phyloP scores from a whole-genome alignment of 371 early-diverging fungal species.

The Saksenaea vasiformis region DNA sequence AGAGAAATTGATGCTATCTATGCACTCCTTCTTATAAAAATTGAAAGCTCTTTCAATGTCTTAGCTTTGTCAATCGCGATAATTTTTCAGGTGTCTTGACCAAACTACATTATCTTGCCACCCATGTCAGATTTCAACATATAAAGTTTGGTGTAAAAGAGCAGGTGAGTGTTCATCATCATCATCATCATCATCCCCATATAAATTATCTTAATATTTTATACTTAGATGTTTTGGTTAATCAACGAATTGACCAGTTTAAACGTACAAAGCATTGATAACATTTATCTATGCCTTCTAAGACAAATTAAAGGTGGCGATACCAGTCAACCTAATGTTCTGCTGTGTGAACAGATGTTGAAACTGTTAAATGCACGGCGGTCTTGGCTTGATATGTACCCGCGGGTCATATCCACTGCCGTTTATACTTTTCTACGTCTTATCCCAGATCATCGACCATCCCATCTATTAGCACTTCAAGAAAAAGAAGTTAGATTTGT shows the following conservation, averaged over 20 bases:
- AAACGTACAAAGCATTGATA: slow-evolving; percentile 55
- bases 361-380: slow-evolving; percentile 51
- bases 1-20: too few species aligned
- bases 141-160: slow-evolving; percentile 42
- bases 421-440: slow-evolving; percentile 63
- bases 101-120: slow-evolving; percentile 51
- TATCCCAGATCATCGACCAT: slow-evolving; percentile 64
- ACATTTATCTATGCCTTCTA: slow-evolving; percentile 53
- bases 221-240: slow-evolving; percentile 64
- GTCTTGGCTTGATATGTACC: slow-evolving; percentile 49
- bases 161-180: slow-evolving; percentile 35
- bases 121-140: slow-evolving; percentile 46
- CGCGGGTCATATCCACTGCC: slow-evolving; percentile 55
- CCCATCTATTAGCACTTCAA: slow-evolving; percentile 41
- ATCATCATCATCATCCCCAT: too few species aligned
- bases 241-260: slow-evolving; percentile 56
- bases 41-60: slow-evolving; percentile 55
- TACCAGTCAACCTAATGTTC: slow-evolving; percentile 45
- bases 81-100: slow-evolving; percentile 53
- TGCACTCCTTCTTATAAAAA: background rate
- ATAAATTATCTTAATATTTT: background rate
- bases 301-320: slow-evolving; percentile 73
- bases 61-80: slow-evolving; percentile 69
- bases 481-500: slow-evolving; percentile 60
- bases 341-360: slow-evolving; percentile 56